Base-by-base conservation (phyloP, 2,329 filamentous ascomycete genomes). In the Colletotrichum brevisporum region DNA sequence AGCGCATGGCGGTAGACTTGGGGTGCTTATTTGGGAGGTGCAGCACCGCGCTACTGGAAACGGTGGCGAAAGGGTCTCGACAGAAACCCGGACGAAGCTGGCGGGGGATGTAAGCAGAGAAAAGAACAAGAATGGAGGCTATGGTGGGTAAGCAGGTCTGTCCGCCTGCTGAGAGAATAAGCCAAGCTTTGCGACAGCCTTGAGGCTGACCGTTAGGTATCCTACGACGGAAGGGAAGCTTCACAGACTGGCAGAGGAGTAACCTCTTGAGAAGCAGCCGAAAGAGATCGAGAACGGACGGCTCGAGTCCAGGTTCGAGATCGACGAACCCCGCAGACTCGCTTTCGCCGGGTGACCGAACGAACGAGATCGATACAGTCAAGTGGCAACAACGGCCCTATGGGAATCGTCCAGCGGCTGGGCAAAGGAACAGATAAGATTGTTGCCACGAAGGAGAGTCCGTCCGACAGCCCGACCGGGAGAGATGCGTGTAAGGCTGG, bases 401-500 rank as follows among this genome's bases (percentile, higher is more conserved):
- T 36, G 9, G 3, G 31, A 36, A 5, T 3, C 12, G 2, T 1
- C 47, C 18, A 54, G 24, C 27, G 5, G 43, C 24, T 24, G 39
- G 39, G 39, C 52, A 61, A 16, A 62, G 45, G 24, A 16, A 39
- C 31, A 57, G 53, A 50, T 45, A 53, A 63, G 63, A 63, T 59
- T 36, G 48, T 69, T 63, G 64, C 64, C 53, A 69, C 64, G 31
- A 41, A 43, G 18, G 16, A 24, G 4, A 27, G 21, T 3, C 24
- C 8, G 54, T 54, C 48, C 61, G n/a, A 55, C 15, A 1, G 1
- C 41, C 13, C 55, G 31, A 41, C 16, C 50, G 21, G 41, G 54
- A 3, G 43, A 56, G 15, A 27, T 47, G 48, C 52, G 41, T 60
- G 50, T 60, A 67, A 69, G 62, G 67, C 62, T 61, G 56, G 18